These are phyloP conservation scores for Candida insectalens DNA, from an alignment of 805 yeast genomes.

Conservation along the genomic window DNA sequence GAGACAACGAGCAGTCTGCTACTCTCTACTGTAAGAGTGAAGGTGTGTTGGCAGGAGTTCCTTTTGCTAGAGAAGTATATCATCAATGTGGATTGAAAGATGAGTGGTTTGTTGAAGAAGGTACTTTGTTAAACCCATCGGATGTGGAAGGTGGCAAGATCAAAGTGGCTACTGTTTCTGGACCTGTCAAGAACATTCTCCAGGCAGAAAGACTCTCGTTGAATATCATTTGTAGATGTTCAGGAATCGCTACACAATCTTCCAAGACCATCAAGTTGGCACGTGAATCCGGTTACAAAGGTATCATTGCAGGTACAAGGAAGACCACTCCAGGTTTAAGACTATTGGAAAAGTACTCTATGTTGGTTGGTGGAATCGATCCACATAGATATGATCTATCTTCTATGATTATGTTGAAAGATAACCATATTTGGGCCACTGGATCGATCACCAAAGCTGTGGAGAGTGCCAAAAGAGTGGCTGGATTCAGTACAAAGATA, in stretches of 20 bases:
- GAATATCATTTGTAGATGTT: conserved; percentile 70
- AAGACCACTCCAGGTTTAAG: conserved; percentile 97
- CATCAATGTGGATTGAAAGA: conserved; percentile 61
- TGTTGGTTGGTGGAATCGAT: conserved; percentile 93
- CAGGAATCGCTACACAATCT: conserved; percentile 83
- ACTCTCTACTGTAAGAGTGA: conserved; percentile 70
- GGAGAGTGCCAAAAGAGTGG: conserved; percentile 59
- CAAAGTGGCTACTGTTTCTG: conserved; percentile 67
- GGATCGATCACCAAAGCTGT: conserved; percentile 89
- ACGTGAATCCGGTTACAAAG: conserved; percentile 57
- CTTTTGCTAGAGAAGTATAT: conserved; percentile 82
- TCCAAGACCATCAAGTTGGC: conserved; percentile 49
- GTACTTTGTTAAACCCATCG: conserved; percentile 41
- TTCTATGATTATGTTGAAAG: conserved; percentile 94
- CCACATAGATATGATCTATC: conserved; percentile 86
- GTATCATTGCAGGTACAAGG: conserved; percentile 90
- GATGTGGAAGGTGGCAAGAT: conserved; percentile 37
- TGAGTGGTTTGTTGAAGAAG: conserved; percentile 71
- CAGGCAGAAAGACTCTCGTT: conserved; percentile 82
- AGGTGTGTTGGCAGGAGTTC: conserved; percentile 78
- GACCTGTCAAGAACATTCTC: conserved; percentile 71
- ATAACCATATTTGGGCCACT: conserved; percentile 86
- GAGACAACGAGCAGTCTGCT: conserved; percentile 60
- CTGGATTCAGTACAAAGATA: conserved; percentile 83
- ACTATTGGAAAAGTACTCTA: conserved; percentile 80